Base-by-base conservation (phyloP, 2,329 filamentous ascomycete genomes). In the Paraphaeosphaeria sporulosa region DNA sequence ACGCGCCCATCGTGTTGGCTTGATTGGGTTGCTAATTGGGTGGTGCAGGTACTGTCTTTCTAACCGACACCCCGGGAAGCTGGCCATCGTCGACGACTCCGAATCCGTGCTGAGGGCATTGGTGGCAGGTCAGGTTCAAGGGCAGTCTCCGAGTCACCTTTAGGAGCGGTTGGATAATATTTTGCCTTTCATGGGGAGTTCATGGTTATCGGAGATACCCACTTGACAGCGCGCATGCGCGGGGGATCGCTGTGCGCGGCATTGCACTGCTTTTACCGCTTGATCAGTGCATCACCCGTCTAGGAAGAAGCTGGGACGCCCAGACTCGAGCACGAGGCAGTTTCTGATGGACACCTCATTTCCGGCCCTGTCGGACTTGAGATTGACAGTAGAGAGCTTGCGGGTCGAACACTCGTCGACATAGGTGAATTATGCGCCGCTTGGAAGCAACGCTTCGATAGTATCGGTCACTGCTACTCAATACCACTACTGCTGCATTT, bases 1-100 rank as follows among this genome's bases (percentile, higher is more conserved):
- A 69, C 15, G 67, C 67, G 17, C 64, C 64, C 0, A 59, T 71
- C 10, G 44, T 68, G 42, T 58, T 72, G 4, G 51, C 63, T 17
- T 69, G 59, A 61, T 3, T 5, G 36, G 51, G 23, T 47, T 27
- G 34, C 48, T 51, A 30, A 51, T 51, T 13, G 30, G 30, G 10
- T 9, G n/a, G 32, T 32, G n/a, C n/a, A 51, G 48, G 21, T 51
- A 38, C 21, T 51, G n/a, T 51, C 32, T 51, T 15, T 15, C 32
- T 6, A 51, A 38, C 19, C 34, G 32, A 38, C n/a, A 40, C 4
- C 13, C 34, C 12, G n/a, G 25, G 12, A 27, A 47, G 34, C 34
- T 51, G 5, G 48, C 32, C 9, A 40, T 51, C n/a, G n/a, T 30
- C 32, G n/a, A 12, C 6, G 48, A 51, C 23, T 23, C 32, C n/a